phyloP scores from a whole-genome alignment of 495 filamentous ascomycete genomes.

The Cercophora samala region DNA sequence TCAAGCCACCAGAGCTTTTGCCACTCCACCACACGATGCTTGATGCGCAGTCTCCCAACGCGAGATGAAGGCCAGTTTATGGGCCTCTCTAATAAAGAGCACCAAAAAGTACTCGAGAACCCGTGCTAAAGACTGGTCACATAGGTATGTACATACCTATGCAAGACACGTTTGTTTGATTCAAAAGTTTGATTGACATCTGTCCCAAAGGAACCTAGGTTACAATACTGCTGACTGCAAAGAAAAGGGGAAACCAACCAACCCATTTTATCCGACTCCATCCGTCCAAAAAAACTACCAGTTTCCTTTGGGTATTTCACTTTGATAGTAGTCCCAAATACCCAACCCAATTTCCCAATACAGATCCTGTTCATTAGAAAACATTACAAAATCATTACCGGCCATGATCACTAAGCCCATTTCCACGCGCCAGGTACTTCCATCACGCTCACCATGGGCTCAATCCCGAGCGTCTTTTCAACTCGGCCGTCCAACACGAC shows the following conservation, averaged over 20 bases:
- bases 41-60: not conserved
- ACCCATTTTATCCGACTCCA: not conserved
- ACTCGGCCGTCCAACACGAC: not conserved
- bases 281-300: not conserved
- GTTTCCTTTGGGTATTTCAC: constrained; percentile 6
- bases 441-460: constrained; percentile 11
- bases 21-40: not conserved
- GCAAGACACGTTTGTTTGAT: too few species aligned
- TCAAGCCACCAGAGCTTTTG: not conserved
- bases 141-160: too few species aligned
- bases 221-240: not conserved
- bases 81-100: not conserved
- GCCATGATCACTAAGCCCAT: constrained; percentile 15
- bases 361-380: not conserved
- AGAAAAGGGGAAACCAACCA: not conserved
- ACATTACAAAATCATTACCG: constrained; percentile 1
- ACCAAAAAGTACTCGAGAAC: too few species aligned
- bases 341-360: not conserved
- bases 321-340: not conserved
- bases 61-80: not conserved
- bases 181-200: not conserved
- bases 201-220: not conserved
- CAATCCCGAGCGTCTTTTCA: constrained; percentile 1
- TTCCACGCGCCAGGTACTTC: constrained; percentile 24
- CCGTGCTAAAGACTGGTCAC: too few species aligned